Conservation (phyloP, 768 basidiomycete genomes). For the Rossbeevera mucosa region DNA sequence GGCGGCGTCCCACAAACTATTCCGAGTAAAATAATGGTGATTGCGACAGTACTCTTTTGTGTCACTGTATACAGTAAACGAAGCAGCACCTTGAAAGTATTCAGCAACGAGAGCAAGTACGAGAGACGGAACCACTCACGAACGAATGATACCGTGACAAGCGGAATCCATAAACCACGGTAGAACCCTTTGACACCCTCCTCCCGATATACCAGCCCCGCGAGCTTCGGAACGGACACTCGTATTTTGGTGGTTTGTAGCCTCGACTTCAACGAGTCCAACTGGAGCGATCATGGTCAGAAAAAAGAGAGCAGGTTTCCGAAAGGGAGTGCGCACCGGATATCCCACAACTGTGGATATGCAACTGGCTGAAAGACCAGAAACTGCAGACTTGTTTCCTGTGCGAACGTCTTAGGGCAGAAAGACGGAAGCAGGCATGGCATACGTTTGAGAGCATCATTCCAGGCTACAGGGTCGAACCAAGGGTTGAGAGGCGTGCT, state of each 20-base stretch:
- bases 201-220: slow-evolving; percentile 71
- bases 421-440: neutral
- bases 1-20: slow-evolving; percentile 65
- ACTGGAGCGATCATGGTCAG: slow-evolving; percentile 36
- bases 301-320: neutral
- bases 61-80: slow-evolving; percentile 85
- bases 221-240: slow-evolving; percentile 68
- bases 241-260: slow-evolving; percentile 79
- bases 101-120: slow-evolving; percentile 3
- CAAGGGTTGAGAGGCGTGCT: slow-evolving; percentile 55
- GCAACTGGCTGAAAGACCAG: slow-evolving; percentile 87
- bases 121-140: slow-evolving; percentile 52
- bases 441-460: slow-evolving; percentile 67
- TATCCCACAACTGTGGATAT: slow-evolving; percentile 92
- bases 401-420: slow-evolving; percentile 11
- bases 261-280: slow-evolving; percentile 93
- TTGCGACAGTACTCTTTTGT: slow-evolving; percentile 72
- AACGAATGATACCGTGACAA: slow-evolving; percentile 94
- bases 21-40: slow-evolving; percentile 52
- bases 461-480: slow-evolving; percentile 57
- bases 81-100: slow-evolving; percentile 63
- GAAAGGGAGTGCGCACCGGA: slow-evolving; percentile 44
- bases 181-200: slow-evolving; percentile 90
- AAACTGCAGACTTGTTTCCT: slow-evolving; percentile 87
- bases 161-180: slow-evolving; percentile 86